Conservation (phyloP, 257 asterid species). For the Coffea eugenioides region DNA sequence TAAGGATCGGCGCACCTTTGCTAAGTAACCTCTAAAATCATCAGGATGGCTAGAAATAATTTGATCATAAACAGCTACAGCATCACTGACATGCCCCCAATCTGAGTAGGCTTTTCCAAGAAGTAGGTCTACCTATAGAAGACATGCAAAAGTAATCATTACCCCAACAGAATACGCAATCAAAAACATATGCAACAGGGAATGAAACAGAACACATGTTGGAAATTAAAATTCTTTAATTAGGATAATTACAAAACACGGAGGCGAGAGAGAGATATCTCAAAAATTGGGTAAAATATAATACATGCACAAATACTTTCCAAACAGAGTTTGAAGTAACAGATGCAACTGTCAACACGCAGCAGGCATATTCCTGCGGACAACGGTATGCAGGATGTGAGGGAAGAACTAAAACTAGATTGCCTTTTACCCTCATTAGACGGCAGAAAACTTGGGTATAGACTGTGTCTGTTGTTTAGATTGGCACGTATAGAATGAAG, state of each 20-base stretch:
- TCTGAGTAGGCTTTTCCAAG: slow-evolving; percentile 93
- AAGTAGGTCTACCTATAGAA: slow-evolving; percentile 73
- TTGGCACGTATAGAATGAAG: not conserved
- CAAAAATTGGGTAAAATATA: not conserved
- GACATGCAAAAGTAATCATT: slow-evolving; percentile 1
- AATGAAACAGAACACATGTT: too few relatives aligned
- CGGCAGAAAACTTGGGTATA: not conserved
- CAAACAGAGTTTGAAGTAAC: not conserved
- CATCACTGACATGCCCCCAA: slow-evolving; percentile 96
- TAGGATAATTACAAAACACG: too few relatives aligned
- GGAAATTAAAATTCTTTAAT: not conserved
- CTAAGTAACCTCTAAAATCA: slow-evolving; percentile 95
- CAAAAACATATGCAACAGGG: not conserved
- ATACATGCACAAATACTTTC: not conserved
- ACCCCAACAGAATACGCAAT: not conserved
- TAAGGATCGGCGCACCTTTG: slow-evolving; percentile 58
- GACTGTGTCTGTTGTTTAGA: not conserved
- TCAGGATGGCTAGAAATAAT: slow-evolving; percentile 76
- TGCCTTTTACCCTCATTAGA: not conserved
- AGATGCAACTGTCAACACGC: not conserved
- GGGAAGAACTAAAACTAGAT: not conserved
- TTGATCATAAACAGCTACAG: slow-evolving; percentile 78
- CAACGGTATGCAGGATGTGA: not conserved
- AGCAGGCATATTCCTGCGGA: not conserved
- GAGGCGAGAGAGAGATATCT: not conserved